Percentiles rank a stretch among this genome's conserved stretches.
phyloP scores from a whole-genome alignment of 345 rosid genomes.

The Turnera subulata region DNA sequence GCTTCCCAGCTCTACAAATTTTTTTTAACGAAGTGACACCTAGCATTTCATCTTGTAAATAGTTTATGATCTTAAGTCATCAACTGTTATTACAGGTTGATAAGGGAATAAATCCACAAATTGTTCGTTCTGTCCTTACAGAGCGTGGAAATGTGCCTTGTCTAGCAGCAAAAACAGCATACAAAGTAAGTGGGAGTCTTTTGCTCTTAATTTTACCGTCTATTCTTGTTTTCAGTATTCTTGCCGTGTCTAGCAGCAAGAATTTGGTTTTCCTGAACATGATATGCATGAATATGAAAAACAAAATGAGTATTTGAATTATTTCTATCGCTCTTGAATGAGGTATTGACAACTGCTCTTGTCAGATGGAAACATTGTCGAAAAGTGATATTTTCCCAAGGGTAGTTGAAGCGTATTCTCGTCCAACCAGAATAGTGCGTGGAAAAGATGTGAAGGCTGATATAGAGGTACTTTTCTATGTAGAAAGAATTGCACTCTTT shows the following conservation, averaged over 20 bases:
- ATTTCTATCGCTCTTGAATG: background rate
- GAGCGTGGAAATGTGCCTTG: conserved; percentile 78
- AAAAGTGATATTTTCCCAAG: conserved; percentile 58
- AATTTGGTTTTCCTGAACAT: too few relatives aligned
- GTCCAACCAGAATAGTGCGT: conserved; percentile 87
- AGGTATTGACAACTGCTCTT: background rate
- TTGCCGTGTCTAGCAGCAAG: too few relatives aligned
- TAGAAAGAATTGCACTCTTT: too few relatives aligned
- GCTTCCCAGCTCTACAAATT: too few relatives aligned
- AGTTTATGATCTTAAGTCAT: background rate
- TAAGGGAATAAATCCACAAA: conserved; percentile 72
- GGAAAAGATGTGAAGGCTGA: conserved; percentile 69
- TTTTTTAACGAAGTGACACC: background rate
- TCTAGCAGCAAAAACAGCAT: conserved; percentile 80
- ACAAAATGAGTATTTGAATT: background rate
- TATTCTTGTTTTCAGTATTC: too few relatives aligned
- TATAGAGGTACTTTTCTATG: conserved; percentile 46
- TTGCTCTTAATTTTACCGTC: background rate
- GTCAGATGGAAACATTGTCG: conserved; percentile 72
- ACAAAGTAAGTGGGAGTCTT: conserved; percentile 45
- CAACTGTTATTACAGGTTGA: conserved; percentile 57
- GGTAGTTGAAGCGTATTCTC: conserved; percentile 89
- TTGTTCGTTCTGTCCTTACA: conserved; percentile 79
- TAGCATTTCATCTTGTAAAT: background rate
- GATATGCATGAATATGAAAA: background rate